Conservation (phyloP, 805 yeast species). For the Ogataea polymorpha region DNA sequence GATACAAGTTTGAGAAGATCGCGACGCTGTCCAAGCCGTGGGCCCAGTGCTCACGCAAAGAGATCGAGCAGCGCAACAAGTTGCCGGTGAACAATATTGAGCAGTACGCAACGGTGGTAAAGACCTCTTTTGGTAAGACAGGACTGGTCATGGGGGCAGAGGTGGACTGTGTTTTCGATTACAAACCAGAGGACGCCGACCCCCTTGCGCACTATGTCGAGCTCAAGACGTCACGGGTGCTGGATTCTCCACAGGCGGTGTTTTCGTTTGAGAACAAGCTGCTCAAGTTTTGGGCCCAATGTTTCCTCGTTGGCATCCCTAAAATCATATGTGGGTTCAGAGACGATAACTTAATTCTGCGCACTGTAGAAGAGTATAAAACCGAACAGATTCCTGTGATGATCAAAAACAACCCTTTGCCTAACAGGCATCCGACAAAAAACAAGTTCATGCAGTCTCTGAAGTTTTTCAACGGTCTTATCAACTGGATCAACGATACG, state of each 20-base stretch:
- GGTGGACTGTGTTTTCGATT: constrained; percentile 88
- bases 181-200: constrained; percentile 50
- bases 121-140: constrained; percentile 76
- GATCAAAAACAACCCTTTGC: constrained; percentile 48
- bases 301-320: constrained; percentile 84
- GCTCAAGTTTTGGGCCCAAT: constrained; percentile 87
- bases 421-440: constrained; percentile 29
- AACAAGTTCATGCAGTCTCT: constrained; percentile 76
- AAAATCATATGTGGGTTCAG: constrained; percentile 82
- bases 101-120: constrained; percentile 78
- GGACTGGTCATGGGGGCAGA: constrained; percentile 80
- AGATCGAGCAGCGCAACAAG: constrained; percentile 63
- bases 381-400: constrained; percentile 77
- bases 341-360: constrained; percentile 63
- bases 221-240: constrained; percentile 65
- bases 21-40: constrained; percentile 77
- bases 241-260: constrained; percentile 56
- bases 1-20: constrained; percentile 82
- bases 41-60: constrained; percentile 60
- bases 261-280: constrained; percentile 71
- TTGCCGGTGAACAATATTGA: constrained; percentile 64
- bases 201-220: constrained; percentile 77
- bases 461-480: constrained; percentile 80
- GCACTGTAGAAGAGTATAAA: constrained; percentile 67
- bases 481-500: constrained; percentile 67